phyloP scores from a whole-genome alignment of 768 basidiomycete species.

The Leccinellum rugosiceps region DNA sequence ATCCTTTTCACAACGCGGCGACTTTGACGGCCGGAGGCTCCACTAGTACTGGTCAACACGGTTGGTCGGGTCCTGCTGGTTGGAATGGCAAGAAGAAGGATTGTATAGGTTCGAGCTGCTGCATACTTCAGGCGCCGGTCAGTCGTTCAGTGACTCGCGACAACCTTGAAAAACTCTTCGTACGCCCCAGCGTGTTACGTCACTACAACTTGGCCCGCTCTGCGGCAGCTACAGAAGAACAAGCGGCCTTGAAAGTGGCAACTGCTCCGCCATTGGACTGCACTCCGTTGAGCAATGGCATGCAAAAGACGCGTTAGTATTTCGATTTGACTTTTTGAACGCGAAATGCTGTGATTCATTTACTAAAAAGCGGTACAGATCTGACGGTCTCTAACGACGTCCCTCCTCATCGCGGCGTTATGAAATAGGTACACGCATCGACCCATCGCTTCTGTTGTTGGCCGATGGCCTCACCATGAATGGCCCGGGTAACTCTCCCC shows the following conservation, averaged over 20 bases:
- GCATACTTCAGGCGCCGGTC: no score
- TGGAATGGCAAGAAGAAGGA: neutral
- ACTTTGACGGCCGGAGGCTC: neutral
- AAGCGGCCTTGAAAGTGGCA: neutral
- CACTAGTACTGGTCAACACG: no score
- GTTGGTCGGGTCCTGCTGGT: neutral
- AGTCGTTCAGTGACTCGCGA: no score
- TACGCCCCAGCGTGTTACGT: neutral
- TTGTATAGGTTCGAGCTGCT: neutral
- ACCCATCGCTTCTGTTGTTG: neutral
- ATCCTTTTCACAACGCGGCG: neutral
- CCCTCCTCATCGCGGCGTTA: conserved; percentile 1
- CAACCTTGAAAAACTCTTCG: neutral
- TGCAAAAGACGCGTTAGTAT: neutral
- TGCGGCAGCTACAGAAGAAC: neutral
- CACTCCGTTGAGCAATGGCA: neutral
- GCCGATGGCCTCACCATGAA: neutral
- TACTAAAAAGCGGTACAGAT: neutral
- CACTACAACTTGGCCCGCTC: neutral
- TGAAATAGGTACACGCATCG: neutral
- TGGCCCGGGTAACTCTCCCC: neutral
- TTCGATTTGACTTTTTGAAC: neutral
- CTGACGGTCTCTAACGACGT: neutral
- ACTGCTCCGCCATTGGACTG: neutral
- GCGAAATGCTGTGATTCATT: neutral